Percentiles rank a stretch among this genome's conserved stretches.
Evolutionary conservation across 2,329 filamentous ascomycete species (phyloP).

Genomic region (Penicillium digitatum): DNA sequence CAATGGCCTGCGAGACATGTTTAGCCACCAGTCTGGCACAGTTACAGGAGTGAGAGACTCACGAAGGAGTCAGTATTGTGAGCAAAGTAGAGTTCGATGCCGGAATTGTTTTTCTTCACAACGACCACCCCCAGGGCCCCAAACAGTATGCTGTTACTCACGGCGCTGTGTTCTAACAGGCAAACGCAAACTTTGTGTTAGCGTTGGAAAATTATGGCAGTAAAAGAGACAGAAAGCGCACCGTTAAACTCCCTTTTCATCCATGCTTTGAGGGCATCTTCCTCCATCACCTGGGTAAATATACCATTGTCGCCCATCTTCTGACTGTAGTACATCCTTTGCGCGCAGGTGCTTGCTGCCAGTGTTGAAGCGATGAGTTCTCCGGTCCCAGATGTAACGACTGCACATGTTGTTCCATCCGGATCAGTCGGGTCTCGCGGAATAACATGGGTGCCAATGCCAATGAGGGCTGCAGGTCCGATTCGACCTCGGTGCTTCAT

Average conservation of each 20-base stretch:
- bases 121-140: constrained; percentile 87
- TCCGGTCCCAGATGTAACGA: constrained; percentile 88
- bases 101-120: constrained; percentile 75
- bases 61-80: constrained; percentile 89
- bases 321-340: constrained; percentile 72
- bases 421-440: constrained; percentile 68
- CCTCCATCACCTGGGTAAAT: constrained; percentile 66
- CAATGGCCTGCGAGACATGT: constrained; percentile 57
- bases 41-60: constrained; percentile 21
- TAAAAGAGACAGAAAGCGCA: constrained; percentile 27
- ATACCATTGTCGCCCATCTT: constrained; percentile 57
- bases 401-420: constrained; percentile 67
- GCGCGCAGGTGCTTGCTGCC: constrained; percentile 81
- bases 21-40: neutral
- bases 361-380: constrained; percentile 97
- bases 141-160: constrained; percentile 71
- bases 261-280: constrained; percentile 72
- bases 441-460: constrained; percentile 85
- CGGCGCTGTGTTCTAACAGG: constrained; percentile 67
- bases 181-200: constrained; percentile 1
- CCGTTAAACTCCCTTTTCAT: constrained; percentile 88
- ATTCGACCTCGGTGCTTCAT: constrained; percentile 95
- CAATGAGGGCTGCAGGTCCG: constrained; percentile 87
- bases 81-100: constrained; percentile 83
- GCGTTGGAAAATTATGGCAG: neutral